Conservation (phyloP, 179 eudicot species). For the Silene coronaria region DNA sequence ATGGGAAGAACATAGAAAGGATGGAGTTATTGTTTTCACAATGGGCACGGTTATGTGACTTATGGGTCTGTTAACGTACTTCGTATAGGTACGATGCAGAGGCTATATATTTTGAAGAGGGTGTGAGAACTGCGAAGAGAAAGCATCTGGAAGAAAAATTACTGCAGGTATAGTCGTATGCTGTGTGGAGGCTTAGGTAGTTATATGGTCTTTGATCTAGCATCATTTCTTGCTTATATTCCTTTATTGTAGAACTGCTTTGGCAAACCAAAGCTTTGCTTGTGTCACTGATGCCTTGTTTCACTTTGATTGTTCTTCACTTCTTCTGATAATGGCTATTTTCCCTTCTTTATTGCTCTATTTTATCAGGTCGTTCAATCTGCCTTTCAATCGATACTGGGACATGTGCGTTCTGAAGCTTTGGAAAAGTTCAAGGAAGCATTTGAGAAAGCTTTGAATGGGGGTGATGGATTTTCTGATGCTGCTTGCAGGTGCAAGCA, state of each 20-base stretch:
- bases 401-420: conserved; percentile 72
- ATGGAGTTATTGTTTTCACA: background rate
- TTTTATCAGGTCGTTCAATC: conserved; percentile 70
- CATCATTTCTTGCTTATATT: conserved; percentile 9
- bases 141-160: conserved; percentile 83
- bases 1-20: too few relatives aligned
- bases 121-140: conserved; percentile 79
- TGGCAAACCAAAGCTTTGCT: background rate
- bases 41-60: background rate
- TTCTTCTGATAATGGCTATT: conserved; percentile 9
- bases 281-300: background rate
- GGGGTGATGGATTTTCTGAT: conserved; percentile 67
- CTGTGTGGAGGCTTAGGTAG: background rate
- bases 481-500: conserved; percentile 61
- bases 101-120: conserved; percentile 82
- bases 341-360: conserved; percentile 4
- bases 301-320: conserved; percentile 1
- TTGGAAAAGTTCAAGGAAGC: conserved; percentile 71
- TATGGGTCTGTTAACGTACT: conserved; percentile 10
- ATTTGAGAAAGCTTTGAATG: conserved; percentile 67
- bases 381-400: conserved; percentile 75
- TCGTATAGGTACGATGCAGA: conserved; percentile 69
- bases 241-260: background rate
- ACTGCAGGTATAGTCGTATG: conserved; percentile 53
- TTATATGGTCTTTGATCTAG: background rate